These are phyloP conservation scores for Talaromyces marneffei DNA, from an alignment of 2,329 filamentous ascomycete genomes.

Conservation along the genomic window DNA sequence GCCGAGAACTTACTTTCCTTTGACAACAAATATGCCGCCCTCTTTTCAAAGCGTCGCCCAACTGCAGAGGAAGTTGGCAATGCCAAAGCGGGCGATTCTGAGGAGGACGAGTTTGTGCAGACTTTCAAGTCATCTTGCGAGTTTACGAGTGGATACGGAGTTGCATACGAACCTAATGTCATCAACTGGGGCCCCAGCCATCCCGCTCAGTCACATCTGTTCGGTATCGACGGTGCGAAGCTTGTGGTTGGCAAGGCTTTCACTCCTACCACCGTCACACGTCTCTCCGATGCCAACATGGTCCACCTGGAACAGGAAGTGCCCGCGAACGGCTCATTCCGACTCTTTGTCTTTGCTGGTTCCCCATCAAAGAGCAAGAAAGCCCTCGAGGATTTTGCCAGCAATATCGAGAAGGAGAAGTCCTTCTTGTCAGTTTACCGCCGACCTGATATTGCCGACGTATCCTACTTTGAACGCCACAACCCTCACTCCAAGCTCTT, in stretches of 20 bases:
- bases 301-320: slow-evolving; percentile 88
- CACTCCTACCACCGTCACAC: slow-evolving; percentile 72
- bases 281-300: slow-evolving; percentile 81
- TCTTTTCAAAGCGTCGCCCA: slow-evolving; percentile 76
- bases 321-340: slow-evolving; percentile 80
- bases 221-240: slow-evolving; percentile 60
- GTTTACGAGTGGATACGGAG: slow-evolving; percentile 88
- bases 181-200: slow-evolving; percentile 78
- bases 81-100: slow-evolving; percentile 45
- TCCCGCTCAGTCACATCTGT: slow-evolving; percentile 62
- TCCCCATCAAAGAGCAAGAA: slow-evolving; percentile 52
- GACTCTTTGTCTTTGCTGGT: slow-evolving; percentile 82
- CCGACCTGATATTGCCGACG: slow-evolving; percentile 54
- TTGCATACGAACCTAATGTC: slow-evolving; percentile 73
- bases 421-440: slow-evolving; percentile 69
- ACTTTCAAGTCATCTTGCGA: slow-evolving; percentile 88
- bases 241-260: slow-evolving; percentile 70
- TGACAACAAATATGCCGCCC: slow-evolving; percentile 80
- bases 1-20: slow-evolving; percentile 81
- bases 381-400: slow-evolving; percentile 66
- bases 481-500: slow-evolving; percentile 82
- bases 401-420: slow-evolving; percentile 56
- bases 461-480: slow-evolving; percentile 72
- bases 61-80: slow-evolving; percentile 66
- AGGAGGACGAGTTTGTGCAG: slow-evolving; percentile 70